phyloP scores from a whole-genome alignment of 768 basidiomycete genomes.

The Candolleomyces aberdarensis region DNA sequence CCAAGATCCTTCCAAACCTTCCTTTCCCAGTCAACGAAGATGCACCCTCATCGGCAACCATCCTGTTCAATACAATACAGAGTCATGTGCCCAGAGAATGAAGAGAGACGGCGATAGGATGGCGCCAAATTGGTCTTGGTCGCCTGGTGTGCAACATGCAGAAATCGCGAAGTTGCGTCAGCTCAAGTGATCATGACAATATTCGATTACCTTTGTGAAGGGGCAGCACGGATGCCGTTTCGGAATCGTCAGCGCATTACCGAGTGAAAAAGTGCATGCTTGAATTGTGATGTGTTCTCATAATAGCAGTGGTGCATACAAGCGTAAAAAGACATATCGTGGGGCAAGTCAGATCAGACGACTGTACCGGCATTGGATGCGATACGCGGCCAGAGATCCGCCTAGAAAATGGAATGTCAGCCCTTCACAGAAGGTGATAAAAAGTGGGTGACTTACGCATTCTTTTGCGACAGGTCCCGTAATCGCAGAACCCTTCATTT shows the following conservation, averaged over 20 bases:
- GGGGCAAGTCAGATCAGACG: conserved; percentile 53
- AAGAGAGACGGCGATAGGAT: neutral
- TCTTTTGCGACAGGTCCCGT: conserved; percentile 98
- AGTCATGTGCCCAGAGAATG: neutral
- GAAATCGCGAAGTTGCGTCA: neutral
- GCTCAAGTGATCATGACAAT: neutral
- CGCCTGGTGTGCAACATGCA: neutral
- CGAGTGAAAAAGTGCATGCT: neutral
- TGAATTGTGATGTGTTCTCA: neutral
- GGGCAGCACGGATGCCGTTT: neutral
- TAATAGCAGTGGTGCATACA: neutral
- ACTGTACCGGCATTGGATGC: conserved; percentile 99
- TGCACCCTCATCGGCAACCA: neutral
- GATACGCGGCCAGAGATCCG: conserved; percentile 99
- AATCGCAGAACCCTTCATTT: conserved; percentile 99
- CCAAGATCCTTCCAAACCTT: neutral
- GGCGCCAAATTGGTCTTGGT: neutral
- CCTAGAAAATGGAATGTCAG: conserved; percentile 41
- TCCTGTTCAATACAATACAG: neutral
- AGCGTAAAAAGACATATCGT: neutral
- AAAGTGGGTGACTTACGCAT: conserved; percentile 64
- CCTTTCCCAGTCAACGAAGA: too few relatives aligned
- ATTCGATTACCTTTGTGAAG: neutral
- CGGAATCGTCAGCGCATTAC: neutral
- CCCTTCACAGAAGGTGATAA: neutral